Evolutionary conservation across 257 asterid species (phyloP).

Genomic region (Verbena officinalis): DNA sequence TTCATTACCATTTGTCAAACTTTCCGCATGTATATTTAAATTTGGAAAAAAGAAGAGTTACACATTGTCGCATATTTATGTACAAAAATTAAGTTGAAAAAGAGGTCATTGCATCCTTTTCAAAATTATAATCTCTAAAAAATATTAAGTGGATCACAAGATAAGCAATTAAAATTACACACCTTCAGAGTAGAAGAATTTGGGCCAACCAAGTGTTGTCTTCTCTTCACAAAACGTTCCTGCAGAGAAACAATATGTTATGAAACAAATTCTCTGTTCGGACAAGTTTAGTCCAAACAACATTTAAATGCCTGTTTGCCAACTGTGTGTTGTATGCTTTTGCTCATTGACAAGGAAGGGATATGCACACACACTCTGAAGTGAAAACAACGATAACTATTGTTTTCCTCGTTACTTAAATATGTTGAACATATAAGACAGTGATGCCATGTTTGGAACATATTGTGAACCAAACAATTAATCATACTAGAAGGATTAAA

Average conservation of each 20-base stretch:
- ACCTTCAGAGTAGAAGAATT: constrained; percentile 70
- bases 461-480: neutral
- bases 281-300: neutral
- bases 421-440: neutral
- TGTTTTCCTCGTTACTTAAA: neutral
- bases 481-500: neutral
- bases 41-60: neutral
- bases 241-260: constrained; percentile 20
- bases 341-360: neutral
- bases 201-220: constrained; percentile 67
- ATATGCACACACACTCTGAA: neutral
- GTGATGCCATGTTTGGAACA: neutral
- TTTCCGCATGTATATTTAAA: neutral
- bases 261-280: neutral
- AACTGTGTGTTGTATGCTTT: constrained; percentile 5
- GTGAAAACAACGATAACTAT: no score
- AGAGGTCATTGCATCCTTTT: neutral
- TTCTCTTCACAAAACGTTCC: constrained; percentile 66
- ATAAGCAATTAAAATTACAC: neutral
- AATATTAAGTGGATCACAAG: neutral
- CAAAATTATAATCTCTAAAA: neutral
- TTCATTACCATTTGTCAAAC: constrained; percentile 2
- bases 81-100: neutral
- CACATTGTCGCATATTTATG: neutral
- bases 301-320: constrained; percentile 7